Evolutionary conservation across 768 basidiomycete genomes (phyloP).

Genomic region (Chlorophyllum brunneum): DNA sequence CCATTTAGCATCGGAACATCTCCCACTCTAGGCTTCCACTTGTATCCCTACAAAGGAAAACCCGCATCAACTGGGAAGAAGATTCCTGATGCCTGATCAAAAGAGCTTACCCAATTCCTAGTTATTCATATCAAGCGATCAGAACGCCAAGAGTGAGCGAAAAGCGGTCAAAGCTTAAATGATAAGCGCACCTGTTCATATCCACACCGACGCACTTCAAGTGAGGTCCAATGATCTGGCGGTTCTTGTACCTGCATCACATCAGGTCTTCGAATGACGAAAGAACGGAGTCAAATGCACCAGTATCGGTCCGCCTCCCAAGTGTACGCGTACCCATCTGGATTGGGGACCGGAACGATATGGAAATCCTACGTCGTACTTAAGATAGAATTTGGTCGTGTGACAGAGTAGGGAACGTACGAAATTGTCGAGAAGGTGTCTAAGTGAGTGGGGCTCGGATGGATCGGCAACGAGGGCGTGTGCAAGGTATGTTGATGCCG

Average conservation of each 20-base stretch:
- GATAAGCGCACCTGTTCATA: conserved; percentile 57
- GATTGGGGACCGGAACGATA: conserved; percentile 64
- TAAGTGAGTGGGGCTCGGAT: conserved; percentile 42
- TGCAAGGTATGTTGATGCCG: conserved; percentile 67
- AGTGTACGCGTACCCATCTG: conserved; percentile 73
- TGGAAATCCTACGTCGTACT: conserved; percentile 50
- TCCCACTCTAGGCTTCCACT: conserved; percentile 46
- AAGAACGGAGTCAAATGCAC: conserved; percentile 20
- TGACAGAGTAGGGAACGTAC: conserved; percentile 28
- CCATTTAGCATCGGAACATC: conserved; percentile 20
- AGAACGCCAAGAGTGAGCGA: background rate
- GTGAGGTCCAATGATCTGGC: conserved; percentile 46
- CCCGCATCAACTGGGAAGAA: background rate
- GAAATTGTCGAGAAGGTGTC: conserved; percentile 48
- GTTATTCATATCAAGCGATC: background rate
- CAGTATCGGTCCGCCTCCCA: conserved; percentile 70
- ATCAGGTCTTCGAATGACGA: background rate
- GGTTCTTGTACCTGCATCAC: conserved; percentile 60
- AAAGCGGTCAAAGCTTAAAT: background rate
- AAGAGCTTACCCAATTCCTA: conserved; percentile 53
- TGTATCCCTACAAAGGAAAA: conserved; percentile 51
- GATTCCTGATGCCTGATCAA: background rate
- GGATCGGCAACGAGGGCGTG: conserved; percentile 60
- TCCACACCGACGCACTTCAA: conserved; percentile 67
- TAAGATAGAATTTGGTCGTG: conserved; percentile 8